Conservation (phyloP, 306 rosid species). For the Sicyos edulis region DNA sequence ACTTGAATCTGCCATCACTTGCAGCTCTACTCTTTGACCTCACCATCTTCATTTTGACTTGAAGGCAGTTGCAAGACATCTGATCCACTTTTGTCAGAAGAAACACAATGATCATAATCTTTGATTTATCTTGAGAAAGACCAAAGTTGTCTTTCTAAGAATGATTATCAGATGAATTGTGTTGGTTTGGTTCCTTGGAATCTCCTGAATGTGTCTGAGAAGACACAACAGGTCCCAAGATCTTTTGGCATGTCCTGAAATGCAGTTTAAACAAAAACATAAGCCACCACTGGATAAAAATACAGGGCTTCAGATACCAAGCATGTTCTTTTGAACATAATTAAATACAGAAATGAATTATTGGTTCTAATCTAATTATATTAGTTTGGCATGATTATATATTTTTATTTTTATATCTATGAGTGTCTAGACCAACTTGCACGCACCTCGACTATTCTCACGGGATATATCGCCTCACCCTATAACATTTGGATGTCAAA, state of each 20-base stretch:
- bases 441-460: no score
- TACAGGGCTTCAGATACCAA: slow-evolving; percentile 3
- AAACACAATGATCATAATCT: slow-evolving; percentile 20
- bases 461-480: no score
- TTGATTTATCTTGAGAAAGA: slow-evolving; percentile 17
- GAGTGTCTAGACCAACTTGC: no score
- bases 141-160: slow-evolving; percentile 27
- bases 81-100: slow-evolving; percentile 18
- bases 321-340: not conserved
- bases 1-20: slow-evolving; percentile 6
- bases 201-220: slow-evolving; percentile 32
- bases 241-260: slow-evolving; percentile 53
- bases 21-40: not conserved
- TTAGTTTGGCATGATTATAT: no score
- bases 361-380: not conserved
- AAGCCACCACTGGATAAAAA: not conserved
- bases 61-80: not conserved
- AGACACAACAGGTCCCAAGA: slow-evolving; percentile 41
- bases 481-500: no score
- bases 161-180: slow-evolving; percentile 28
- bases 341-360: not conserved
- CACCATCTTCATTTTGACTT: not conserved
- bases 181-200: slow-evolving; percentile 32
- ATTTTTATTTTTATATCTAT: no score
- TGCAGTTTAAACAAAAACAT: not conserved